A percentile compares a stretch with the other conserved stretches of the same genome.
Evolutionary conservation across 768 basidiomycete species (phyloP).

Genomic region (Lepiota brunneoincarnata): DNA sequence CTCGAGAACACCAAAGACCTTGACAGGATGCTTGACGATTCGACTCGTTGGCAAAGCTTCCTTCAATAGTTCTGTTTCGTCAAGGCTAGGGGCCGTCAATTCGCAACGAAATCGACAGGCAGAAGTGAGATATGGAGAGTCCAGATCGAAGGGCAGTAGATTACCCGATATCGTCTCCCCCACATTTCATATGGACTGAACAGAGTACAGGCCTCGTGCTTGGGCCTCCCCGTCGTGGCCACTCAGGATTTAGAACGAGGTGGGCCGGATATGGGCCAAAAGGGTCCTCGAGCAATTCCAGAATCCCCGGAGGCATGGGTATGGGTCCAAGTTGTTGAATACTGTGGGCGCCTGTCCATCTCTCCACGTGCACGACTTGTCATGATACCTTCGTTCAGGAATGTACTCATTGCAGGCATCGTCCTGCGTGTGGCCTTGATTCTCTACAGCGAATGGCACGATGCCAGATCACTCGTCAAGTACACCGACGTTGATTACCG

Average conservation of each 20-base stretch:
- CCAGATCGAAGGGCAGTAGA: not conserved
- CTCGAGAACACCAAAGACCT: constrained; percentile 50
- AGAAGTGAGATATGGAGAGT: not conserved
- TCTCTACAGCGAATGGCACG: constrained; percentile 89
- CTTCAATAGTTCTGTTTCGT: constrained; percentile 41
- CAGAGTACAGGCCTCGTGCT: constrained; percentile 14
- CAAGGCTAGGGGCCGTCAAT: constrained; percentile 35
- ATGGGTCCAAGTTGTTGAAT: not conserved
- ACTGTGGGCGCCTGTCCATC: not conserved
- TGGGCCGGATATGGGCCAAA: constrained; percentile 24
- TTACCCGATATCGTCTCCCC: constrained; percentile 9
- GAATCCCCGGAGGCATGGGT: not conserved
- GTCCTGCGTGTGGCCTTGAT: constrained; percentile 70
- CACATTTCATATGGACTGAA: constrained; percentile 19
- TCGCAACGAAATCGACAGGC: not conserved
- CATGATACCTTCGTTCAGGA: constrained; percentile 40
- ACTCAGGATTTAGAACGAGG: constrained; percentile 18
- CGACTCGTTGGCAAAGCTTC: constrained; percentile 22
- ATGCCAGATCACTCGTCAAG: constrained; percentile 77
- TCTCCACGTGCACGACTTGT: constrained; percentile 15
- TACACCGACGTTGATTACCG: constrained; percentile 99
- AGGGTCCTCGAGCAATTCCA: constrained; percentile 4
- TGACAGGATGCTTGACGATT: constrained; percentile 27
- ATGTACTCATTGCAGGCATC: constrained; percentile 51
- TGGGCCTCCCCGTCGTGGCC: constrained; percentile 13